Percentiles rank a stretch among this genome's conserved stretches.
Evolutionary conservation across 768 basidiomycete species (phyloP).

Genomic region (Obba rivulosa): DNA sequence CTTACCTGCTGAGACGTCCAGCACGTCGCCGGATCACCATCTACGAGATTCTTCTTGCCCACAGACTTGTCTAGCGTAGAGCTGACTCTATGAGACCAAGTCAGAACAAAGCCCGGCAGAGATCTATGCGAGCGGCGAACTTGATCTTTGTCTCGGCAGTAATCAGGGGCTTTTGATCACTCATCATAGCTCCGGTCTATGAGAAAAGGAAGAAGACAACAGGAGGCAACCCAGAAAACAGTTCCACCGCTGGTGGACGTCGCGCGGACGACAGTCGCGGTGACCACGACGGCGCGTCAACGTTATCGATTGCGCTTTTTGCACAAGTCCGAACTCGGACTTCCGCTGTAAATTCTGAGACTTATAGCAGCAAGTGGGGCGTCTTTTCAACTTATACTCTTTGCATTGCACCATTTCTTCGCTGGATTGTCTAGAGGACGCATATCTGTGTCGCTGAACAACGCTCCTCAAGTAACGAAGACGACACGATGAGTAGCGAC

Average conservation of each 20-base stretch:
- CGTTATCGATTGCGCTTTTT: too few species aligned
- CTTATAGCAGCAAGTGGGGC: neutral
- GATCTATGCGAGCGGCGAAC: slow-evolving; percentile 24
- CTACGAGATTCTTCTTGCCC: slow-evolving; percentile 65
- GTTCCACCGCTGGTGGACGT: too few species aligned
- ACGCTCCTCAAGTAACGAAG: neutral
- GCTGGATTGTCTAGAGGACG: neutral
- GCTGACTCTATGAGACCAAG: slow-evolving; percentile 53
- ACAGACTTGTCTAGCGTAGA: slow-evolving; percentile 72
- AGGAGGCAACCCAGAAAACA: too few species aligned
- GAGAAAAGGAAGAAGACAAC: too few species aligned
- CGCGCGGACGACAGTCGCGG: too few species aligned
- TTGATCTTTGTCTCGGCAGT: slow-evolving; percentile 44
- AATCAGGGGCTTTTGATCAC: slow-evolving; percentile 30
- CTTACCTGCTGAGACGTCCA: slow-evolving; percentile 79
- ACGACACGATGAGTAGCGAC: slow-evolving; percentile 39
- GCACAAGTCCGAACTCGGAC: neutral
- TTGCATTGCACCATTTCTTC: neutral
- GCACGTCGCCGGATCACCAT: slow-evolving; percentile 72
- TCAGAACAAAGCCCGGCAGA: neutral
- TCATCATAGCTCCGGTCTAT: neutral
- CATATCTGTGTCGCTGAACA: neutral
- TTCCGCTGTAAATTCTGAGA: neutral
- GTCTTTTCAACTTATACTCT: neutral
- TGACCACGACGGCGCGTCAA: too few species aligned